These are phyloP conservation scores for Kappamyces sp. DNA, from an alignment of 192 early-diverging fungal genomes.

Conservation along the genomic window DNA sequence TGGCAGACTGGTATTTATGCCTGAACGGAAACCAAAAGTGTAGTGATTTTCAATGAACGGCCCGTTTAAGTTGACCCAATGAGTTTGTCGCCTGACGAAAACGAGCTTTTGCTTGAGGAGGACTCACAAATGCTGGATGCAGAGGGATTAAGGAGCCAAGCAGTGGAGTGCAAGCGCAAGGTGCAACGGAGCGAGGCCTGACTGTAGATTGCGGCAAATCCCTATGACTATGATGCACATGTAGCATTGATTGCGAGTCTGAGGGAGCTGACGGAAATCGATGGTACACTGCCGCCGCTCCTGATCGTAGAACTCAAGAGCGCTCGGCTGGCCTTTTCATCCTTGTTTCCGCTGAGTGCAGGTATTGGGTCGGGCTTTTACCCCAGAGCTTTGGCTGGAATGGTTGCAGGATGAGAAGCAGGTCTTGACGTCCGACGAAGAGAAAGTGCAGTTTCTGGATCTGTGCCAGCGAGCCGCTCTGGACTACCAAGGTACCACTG, in stretches of 20 bases:
- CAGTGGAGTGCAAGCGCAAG: background rate
- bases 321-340: too few species aligned
- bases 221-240: constrained; percentile 13
- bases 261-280: background rate
- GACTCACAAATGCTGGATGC: too few species aligned
- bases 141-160: background rate
- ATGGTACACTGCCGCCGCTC: background rate
- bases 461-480: too few species aligned
- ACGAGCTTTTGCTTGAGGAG: too few species aligned
- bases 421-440: background rate
- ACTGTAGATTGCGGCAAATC: background rate
- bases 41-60: background rate
- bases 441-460: too few species aligned
- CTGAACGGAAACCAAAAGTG: constrained; percentile 4
- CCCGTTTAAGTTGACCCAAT: too few species aligned
- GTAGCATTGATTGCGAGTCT: background rate
- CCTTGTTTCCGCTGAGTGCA: too few species aligned
- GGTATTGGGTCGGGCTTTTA: too few species aligned
- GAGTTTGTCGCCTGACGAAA: too few species aligned
- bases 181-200: background rate
- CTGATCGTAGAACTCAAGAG: too few species aligned
- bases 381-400: background rate
- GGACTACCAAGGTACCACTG: too few species aligned
- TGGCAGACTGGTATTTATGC: constrained; percentile 13
- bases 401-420: background rate